Base-by-base conservation (phyloP, 2,329 filamentous ascomycete species). In the Aspergillus pseudoglaucus region DNA sequence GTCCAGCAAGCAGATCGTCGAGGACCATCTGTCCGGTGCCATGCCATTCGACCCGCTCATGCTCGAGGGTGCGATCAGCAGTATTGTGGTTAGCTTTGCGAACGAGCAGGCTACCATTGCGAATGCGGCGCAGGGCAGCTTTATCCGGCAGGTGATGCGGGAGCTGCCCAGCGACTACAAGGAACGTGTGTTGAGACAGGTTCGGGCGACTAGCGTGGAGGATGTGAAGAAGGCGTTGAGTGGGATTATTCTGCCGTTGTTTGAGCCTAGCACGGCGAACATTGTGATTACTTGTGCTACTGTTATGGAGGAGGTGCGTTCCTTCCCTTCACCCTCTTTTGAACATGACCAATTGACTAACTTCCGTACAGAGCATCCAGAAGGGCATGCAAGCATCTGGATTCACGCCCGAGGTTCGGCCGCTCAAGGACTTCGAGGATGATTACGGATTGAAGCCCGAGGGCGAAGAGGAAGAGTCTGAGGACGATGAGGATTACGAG, bases 71-170 rank as follows among this genome's bases (percentile, higher is more conserved):
- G 90, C 91, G 4, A 87, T 98, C 50, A 93, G 87, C 62, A 86
- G 84, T 57, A 90, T 98, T 49, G 89, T 98, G 30, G 84, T 90
- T 52, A 78, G 77, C 44, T 87, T 94, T 62, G 93, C 90, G 1
- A 88, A 95, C 58, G 88, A 94, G 62, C 89, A 96, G 67, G 79
- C 86, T 2, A 96, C 88, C 0, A 88, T 95, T 78, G 80, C 84
- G 6, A 81, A 79, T 39, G 90, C 93, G 0, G 93, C 90, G 1
- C 80, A 85, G 61, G 83, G 87, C 57, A 91, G 88, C 62, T 98
- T 94, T 66, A 77, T 90, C 9, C 82, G 86, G 50, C 82, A 88
- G 48, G 90, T 95, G 5, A 79, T 97, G 43, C 80, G 85, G 12
- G 84, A 81, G 1, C 75, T 96, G 27, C 81, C 83, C 4, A 82